phyloP scores from a whole-genome alignment of 139 green algal genomes.

The Bryopsis sp. region DNA sequence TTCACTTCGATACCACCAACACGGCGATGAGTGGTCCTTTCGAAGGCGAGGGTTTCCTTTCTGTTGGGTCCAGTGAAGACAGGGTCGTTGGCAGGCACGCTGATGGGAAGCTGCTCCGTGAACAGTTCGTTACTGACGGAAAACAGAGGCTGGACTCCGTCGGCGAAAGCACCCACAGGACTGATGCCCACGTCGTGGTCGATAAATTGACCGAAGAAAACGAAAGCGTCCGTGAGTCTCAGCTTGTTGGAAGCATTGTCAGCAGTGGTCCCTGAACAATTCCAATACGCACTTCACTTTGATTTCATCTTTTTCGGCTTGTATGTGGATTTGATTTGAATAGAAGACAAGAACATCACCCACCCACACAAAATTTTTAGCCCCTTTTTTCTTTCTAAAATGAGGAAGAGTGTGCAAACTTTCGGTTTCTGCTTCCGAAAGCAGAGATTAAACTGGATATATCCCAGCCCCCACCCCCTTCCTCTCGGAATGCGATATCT shows the following conservation, averaged over 20 bases:
- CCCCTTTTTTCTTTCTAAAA: too few relatives aligned
- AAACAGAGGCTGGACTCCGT: conserved; percentile 7
- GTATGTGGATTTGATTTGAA: too few relatives aligned
- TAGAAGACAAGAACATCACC: too few relatives aligned
- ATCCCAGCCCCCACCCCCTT: too few relatives aligned
- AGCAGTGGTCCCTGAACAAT: not conserved
- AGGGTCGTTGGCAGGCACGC: not conserved
- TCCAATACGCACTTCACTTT: too few relatives aligned
- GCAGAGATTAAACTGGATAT: too few relatives aligned
- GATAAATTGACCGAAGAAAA: conserved; percentile 19
- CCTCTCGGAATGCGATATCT: too few relatives aligned
- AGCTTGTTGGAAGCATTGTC: conserved; percentile 6
- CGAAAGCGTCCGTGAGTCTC: not conserved
- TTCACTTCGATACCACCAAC: not conserved
- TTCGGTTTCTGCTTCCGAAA: too few relatives aligned
- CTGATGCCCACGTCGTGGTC: conserved; percentile 11
- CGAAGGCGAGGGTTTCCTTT: conserved; percentile 1
- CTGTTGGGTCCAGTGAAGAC: not conserved
- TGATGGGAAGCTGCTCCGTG: conserved; percentile 1
- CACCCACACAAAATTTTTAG: too few relatives aligned
- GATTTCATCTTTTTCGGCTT: too few relatives aligned
- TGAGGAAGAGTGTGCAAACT: too few relatives aligned
- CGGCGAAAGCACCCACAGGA: not conserved
- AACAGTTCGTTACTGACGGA: not conserved
- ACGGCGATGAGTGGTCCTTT: not conserved